Evolutionary conservation across 2,329 filamentous ascomycete genomes (phyloP).

Genomic region (Apiospora phragmitis): DNA sequence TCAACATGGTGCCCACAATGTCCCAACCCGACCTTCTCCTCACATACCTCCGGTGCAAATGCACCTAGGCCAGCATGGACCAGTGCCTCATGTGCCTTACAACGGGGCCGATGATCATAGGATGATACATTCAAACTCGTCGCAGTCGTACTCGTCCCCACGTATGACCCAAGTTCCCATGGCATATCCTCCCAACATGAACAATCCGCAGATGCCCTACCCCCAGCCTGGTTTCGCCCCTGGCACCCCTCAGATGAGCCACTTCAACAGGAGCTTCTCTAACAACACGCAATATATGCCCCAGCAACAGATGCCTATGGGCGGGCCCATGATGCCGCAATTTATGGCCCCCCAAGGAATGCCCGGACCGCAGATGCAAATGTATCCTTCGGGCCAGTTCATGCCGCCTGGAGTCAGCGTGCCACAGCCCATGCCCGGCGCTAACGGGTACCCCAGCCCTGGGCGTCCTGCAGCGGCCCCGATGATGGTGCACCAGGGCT

Average conservation of each 20-base stretch:
- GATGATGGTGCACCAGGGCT: constrained; percentile 94
- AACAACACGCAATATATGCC: constrained; percentile 72
- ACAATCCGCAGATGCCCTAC: constrained; percentile 70
- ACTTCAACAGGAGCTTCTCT: constrained; percentile 68
- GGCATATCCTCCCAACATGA: constrained; percentile 68
- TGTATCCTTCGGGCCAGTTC: constrained; percentile 74
- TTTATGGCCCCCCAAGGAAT: constrained; percentile 76
- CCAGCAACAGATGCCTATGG: constrained; percentile 71
- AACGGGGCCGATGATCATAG: constrained; percentile 80
- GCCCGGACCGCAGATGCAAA: constrained; percentile 71
- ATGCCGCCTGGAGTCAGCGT: constrained; percentile 59
- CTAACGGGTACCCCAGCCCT: constrained; percentile 85
- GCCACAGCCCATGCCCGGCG: constrained; percentile 61
- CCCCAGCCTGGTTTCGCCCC: constrained; percentile 72
- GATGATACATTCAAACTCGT: constrained; percentile 84
- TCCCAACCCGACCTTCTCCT: constrained; percentile 68
- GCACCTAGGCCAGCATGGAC: constrained; percentile 70
- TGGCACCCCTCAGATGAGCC: constrained; percentile 68
- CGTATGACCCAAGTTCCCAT: constrained; percentile 71
- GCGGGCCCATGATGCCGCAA: constrained; percentile 76
- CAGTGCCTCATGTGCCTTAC: constrained; percentile 64
- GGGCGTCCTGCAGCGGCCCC: constrained; percentile 69
- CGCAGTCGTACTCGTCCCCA: constrained; percentile 83
- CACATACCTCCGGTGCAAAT: constrained; percentile 79
- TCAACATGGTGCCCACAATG: constrained; percentile 69